A percentile compares a stretch with the other conserved stretches of the same genome.
These are phyloP conservation scores for Talaromyces sp. DNA, from an alignment of 2,329 filamentous ascomycete genomes.

Conservation along the genomic window DNA sequence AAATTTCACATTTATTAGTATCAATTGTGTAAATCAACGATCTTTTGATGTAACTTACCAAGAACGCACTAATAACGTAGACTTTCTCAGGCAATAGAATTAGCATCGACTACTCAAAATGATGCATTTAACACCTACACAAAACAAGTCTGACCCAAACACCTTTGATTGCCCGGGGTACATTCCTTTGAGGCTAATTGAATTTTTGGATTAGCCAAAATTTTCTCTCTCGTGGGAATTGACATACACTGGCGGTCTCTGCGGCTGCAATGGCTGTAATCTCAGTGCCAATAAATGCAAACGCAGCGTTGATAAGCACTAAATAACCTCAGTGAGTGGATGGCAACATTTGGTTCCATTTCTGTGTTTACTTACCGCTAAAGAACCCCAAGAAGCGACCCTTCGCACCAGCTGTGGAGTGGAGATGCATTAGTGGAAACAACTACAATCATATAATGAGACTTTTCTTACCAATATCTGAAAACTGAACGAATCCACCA, in stretches of 20 bases:
- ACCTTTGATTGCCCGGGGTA: slow-evolving; percentile 15
- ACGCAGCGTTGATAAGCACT: slow-evolving; percentile 17
- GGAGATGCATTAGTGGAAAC: no score
- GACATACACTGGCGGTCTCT: slow-evolving; percentile 14
- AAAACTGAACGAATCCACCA: slow-evolving; percentile 44
- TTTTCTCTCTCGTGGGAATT: not conserved
- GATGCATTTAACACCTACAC: slow-evolving; percentile 6
- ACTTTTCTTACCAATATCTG: slow-evolving; percentile 20
- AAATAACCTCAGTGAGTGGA: not conserved
- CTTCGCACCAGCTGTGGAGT: slow-evolving; percentile 11
- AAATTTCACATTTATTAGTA: not conserved
- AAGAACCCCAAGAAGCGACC: slow-evolving; percentile 18
- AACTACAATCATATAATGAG: no score
- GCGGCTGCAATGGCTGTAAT: slow-evolving; percentile 17
- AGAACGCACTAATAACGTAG: slow-evolving; percentile 8
- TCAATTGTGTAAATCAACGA: not conserved
- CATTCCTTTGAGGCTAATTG: slow-evolving; percentile 14
- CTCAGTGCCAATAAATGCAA: slow-evolving; percentile 17
- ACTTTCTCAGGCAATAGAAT: not conserved
- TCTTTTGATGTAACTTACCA: not conserved
- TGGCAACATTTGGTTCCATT: not conserved
- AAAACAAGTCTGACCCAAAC: slow-evolving; percentile 16
- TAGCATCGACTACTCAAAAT: not conserved
- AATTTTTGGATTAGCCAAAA: not conserved
- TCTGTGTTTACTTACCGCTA: not conserved